Evolutionary conservation across 2,329 filamentous ascomycete genomes (phyloP), one percentile per base, ranked within the genome.

Genomic region (Thermothelomyces thermophilus): DNA sequence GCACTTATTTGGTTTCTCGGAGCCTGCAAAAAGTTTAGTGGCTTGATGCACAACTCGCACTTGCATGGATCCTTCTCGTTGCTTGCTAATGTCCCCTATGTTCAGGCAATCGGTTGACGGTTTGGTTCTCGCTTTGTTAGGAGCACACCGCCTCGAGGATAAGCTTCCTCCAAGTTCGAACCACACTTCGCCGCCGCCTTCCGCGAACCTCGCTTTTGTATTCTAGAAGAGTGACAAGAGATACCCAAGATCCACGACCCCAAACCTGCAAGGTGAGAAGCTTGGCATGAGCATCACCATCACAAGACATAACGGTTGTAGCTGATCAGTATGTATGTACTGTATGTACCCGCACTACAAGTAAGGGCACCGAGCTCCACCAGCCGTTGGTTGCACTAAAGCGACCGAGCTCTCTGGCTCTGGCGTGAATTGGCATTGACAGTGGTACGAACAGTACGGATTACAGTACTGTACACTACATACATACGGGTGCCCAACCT

Each of bases 121-220:
- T 22, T 40, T 26, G 37, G 20, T 14, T 14, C 28, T 31, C 30
- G n/a, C 42, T 28, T 19, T 41, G 9, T 17, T 30, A 36, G 16
- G 11, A 35, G 34, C n/a, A n/a, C 51, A 46, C 51, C 46, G 51
- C 51, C 51, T 44, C 46, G 47, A 44, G 51, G 42, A 53, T 53
- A 19, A n/a, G 19, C 19, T 34, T 34, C 30, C 41, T 30, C 17
- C 16, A 41, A 20, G 39, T 28, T 16, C 41, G 11, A 20, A 34
- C 19, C 28, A 7, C 24, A 5, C n/a, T 3, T n/a, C 39, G 28
- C 33, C 33, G 19, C 41, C 41, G 41, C 20, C 20, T 26, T 5
- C 20, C 19, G 30, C 17, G 36, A 11, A 36, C n/a, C 30, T 41
- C 28, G 16, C 24, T 26, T 26, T 26, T 9, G 24, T 26, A 26